Evolutionary conservation across 2,329 filamentous ascomycete species (phyloP), one percentile per base, ranked within the genome.

Genomic region (Proliferodiscus dingleyae): DNA sequence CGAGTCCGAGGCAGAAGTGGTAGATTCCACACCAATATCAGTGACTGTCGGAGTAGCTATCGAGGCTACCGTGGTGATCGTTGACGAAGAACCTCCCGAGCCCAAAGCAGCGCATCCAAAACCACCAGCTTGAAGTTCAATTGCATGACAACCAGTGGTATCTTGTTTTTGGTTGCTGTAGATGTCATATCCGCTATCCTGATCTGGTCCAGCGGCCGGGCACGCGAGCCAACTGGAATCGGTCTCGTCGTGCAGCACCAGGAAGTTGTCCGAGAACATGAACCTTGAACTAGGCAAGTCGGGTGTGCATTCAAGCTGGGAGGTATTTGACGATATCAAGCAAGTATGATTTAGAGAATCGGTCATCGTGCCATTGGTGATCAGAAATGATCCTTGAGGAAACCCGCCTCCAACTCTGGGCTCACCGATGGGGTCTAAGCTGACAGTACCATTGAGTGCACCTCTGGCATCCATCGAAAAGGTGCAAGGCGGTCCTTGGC

Each of bases 111-210:
- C 41, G 45, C 59, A 61, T 26, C 46, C 53, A 34, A 55, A 60
- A 13, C 51, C 57, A 22, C 51, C 53, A 16, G 55, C 51, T 4
- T 47, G 47, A 19, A 63, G 42, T 9, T 54, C 51, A 19, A 63
- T 49, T 2, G 32, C 32, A 23, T 55, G 41, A 33, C 61, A 63
- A 15, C 53, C 59, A n/a, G 55, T 55, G 2, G 44, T 50, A 18
- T 58, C 39, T 15, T 28, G 19, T 43, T 54, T 54, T 1, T 42
- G 40, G 18, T 58, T 47, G 19, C 50, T 50, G 45, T 50, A 62
- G 34, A 63, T 57, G 15, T 52, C 49, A 24, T 48, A 57, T 29
- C 56, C 55, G 22, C 56, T 58, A 49, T 61, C 58, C n/a, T 51
- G 24, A 7, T 46, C 54, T 5, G 58, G 54, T 18, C 56, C 58